phyloP scores from a whole-genome alignment of 208 protist genomes.

The Leishmania mexicana region DNA sequence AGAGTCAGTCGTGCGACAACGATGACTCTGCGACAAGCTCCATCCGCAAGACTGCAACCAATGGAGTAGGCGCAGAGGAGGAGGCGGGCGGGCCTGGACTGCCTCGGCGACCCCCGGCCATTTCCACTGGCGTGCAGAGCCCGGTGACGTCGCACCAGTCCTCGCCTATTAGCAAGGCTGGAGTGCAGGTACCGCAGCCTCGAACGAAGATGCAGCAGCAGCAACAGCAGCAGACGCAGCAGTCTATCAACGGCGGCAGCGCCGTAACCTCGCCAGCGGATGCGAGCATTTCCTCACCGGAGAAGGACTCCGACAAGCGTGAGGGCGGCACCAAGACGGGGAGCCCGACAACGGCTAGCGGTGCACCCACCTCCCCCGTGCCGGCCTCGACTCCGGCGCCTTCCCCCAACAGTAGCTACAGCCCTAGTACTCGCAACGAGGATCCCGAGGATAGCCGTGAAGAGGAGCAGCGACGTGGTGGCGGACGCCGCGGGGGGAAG shows the following conservation, averaged over 20 bases:
- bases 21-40: neutral
- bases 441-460: conserved; percentile 29
- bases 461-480: conserved; percentile 38
- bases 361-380: conserved; percentile 2
- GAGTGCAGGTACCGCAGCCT: conserved; percentile 66
- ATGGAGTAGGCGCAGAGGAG: neutral
- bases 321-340: conserved; percentile 16
- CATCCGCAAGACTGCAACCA: neutral
- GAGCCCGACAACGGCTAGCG: conserved; percentile 6
- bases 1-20: neutral
- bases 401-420: conserved; percentile 15
- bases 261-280: conserved; percentile 30
- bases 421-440: conserved; percentile 18
- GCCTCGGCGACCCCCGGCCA: conserved; percentile 12
- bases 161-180: conserved; percentile 26
- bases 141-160: conserved; percentile 20
- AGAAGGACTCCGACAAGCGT: conserved; percentile 29
- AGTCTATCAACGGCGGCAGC: conserved; percentile 18
- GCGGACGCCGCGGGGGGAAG: conserved; percentile 21
- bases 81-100: neutral
- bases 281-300: conserved; percentile 22
- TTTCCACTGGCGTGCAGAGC: conserved; percentile 11
- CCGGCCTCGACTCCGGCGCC: conserved; percentile 4
- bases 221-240: conserved; percentile 35
- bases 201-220: conserved; percentile 60